These are phyloP conservation scores for Bipolaris bicolor DNA, from an alignment of 2,329 filamentous ascomycete genomes.

Conservation along the genomic window DNA sequence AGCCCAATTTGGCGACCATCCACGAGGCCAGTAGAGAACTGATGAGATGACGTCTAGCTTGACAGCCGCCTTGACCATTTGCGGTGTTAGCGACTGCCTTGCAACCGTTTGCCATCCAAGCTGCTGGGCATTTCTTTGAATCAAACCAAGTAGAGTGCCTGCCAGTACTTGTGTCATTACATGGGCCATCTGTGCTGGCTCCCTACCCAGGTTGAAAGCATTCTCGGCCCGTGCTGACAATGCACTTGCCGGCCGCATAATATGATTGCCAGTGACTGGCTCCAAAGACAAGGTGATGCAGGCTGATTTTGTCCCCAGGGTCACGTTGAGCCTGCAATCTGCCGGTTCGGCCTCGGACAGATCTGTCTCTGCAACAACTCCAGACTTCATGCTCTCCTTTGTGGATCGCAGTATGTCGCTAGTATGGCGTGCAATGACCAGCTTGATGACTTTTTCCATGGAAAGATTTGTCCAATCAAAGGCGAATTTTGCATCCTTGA, in stretches of 20 bases:
- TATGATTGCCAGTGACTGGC: constrained; percentile 76
- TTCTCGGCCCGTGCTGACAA: constrained; percentile 61
- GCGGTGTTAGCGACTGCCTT: constrained; percentile 50
- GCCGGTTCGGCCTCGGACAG: constrained; percentile 67
- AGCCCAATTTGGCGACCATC: constrained; percentile 77
- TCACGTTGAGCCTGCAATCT: constrained; percentile 71
- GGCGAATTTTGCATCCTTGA: constrained; percentile 69
- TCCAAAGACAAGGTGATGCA: constrained; percentile 70
- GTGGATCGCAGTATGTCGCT: constrained; percentile 70
- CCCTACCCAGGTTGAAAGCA: constrained; percentile 66
- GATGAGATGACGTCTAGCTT: constrained; percentile 66
- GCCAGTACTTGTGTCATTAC: constrained; percentile 69
- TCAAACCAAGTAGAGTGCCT: constrained; percentile 64
- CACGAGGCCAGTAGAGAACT: constrained; percentile 71
- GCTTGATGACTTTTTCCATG: constrained; percentile 73
- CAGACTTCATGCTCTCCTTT: constrained; percentile 62
- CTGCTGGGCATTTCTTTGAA: constrained; percentile 65
- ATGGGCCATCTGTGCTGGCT: constrained; percentile 63
- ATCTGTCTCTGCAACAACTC: constrained; percentile 64
- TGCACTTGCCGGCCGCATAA: constrained; percentile 65
- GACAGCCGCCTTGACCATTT: constrained; percentile 65
- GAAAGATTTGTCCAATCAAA: constrained; percentile 73
- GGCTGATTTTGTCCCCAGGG: constrained; percentile 68
- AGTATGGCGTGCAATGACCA: constrained; percentile 76
- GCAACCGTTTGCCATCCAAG: constrained; percentile 67